phyloP scores from a whole-genome alignment of 345 rosid genomes.

The Erucastrum elatum region DNA sequence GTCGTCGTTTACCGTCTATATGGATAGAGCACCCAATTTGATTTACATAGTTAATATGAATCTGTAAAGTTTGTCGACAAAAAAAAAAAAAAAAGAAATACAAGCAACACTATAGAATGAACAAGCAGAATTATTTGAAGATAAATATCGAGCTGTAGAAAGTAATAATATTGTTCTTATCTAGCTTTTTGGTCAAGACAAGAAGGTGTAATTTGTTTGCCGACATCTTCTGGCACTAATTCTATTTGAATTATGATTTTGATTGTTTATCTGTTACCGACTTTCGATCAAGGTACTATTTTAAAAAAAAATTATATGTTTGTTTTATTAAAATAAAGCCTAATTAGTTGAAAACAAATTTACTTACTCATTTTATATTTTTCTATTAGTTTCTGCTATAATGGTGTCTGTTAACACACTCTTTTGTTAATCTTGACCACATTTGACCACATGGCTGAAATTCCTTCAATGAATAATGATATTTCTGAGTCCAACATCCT shows the following conservation, averaged over 20 bases:
- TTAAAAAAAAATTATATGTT: no score
- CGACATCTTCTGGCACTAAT: background rate
- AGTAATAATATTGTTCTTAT: background rate
- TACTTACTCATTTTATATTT: background rate
- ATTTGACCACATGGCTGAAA: background rate
- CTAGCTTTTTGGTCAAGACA: background rate
- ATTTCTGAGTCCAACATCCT: background rate
- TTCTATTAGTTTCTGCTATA: background rate
- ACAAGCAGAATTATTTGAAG: background rate
- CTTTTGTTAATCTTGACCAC: background rate
- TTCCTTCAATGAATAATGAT: background rate
- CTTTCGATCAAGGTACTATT: background rate
- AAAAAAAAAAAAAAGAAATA: no score
- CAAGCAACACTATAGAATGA: background rate
- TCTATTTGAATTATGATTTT: background rate
- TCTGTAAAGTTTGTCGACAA: no score
- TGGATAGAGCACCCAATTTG: no score
- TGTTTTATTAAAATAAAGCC: background rate
- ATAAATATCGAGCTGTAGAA: background rate
- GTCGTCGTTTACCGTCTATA: no score
- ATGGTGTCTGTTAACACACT: background rate
- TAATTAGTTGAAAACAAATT: background rate
- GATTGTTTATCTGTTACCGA: no score
- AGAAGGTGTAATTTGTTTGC: background rate
- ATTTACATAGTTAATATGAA: no score